A percentile compares a stretch with the other conserved stretches of the same genome.
phyloP scores from a whole-genome alignment of 495 filamentous ascomycete species.

The Aspergillus baeticus region DNA sequence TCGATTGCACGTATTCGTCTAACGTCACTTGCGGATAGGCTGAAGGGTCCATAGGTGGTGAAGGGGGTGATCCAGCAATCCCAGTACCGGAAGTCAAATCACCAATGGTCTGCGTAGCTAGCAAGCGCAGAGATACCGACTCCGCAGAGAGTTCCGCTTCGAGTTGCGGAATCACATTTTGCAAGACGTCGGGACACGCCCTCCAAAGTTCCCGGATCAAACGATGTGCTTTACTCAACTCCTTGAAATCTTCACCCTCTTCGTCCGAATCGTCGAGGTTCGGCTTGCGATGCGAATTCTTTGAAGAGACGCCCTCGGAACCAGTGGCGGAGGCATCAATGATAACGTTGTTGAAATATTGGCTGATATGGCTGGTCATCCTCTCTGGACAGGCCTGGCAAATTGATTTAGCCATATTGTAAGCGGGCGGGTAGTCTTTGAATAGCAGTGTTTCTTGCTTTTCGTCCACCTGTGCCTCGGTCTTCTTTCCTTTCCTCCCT shows the following conservation, averaged over 20 bases:
- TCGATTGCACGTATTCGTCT: constrained; percentile 50
- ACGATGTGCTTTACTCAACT: constrained; percentile 83
- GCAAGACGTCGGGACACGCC: constrained; percentile 81
- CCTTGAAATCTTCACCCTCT: constrained; percentile 81
- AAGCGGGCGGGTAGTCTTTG: constrained; percentile 86
- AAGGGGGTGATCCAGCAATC: constrained; percentile 76
- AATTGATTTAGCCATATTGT: constrained; percentile 92
- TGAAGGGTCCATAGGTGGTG: constrained; percentile 70
- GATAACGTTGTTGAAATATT: constrained; percentile 97
- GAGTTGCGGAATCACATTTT: constrained; percentile 90
- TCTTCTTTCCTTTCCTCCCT: constrained; percentile 56
- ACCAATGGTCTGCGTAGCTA: constrained; percentile 90
- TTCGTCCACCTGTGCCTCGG: constrained; percentile 57
- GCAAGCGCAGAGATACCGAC: constrained; percentile 76
- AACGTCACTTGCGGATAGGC: constrained; percentile 76
- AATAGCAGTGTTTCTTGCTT: constrained; percentile 76
- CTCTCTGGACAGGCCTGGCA: constrained; percentile 89
- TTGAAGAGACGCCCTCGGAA: constrained; percentile 38
- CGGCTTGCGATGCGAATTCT: constrained; percentile 43
- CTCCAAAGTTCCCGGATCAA: constrained; percentile 93
- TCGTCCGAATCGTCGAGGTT: constrained; percentile 72
- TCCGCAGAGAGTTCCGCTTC: constrained; percentile 91
- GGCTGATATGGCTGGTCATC: constrained; percentile 89
- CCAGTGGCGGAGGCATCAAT: constrained; percentile 70
- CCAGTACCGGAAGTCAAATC: constrained; percentile 92